phyloP scores from a whole-genome alignment of 106 monocot species.

The Agapanthus africanus region DNA sequence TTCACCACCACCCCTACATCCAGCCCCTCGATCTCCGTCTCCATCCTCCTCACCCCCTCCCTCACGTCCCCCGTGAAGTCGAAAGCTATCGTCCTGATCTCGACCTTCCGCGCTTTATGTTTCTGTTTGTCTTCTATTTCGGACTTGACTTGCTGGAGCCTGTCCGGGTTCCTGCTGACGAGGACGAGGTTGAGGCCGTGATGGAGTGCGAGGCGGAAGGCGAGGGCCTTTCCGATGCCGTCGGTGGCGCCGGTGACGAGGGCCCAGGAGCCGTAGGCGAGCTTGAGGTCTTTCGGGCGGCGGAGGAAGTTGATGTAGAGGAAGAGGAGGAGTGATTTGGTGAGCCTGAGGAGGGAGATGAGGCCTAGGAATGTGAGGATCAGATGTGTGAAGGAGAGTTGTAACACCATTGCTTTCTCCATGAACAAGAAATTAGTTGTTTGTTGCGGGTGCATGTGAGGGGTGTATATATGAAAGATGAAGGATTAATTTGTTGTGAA shows the following conservation, averaged over 20 bases:
- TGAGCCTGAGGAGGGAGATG: slow-evolving; percentile 29
- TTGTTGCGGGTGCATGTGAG: too few relatives aligned
- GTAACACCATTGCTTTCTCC: too few relatives aligned
- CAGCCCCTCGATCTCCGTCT: slow-evolving; percentile 34
- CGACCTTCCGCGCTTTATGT: too few relatives aligned
- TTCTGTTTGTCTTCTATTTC: not conserved
- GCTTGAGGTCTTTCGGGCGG: slow-evolving; percentile 32
- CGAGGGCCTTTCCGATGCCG: slow-evolving; percentile 67
- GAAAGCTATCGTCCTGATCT: not conserved
- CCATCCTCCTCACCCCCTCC: not conserved
- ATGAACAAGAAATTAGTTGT: too few relatives aligned
- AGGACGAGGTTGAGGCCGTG: slow-evolving; percentile 50
- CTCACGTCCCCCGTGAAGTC: not conserved
- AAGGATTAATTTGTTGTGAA: too few relatives aligned
- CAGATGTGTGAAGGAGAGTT: too few relatives aligned
- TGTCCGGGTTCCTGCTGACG: slow-evolving; percentile 52
- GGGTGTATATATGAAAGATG: too few relatives aligned
- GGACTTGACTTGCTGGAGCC: slow-evolving; percentile 27
- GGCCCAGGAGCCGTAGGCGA: slow-evolving; percentile 61
- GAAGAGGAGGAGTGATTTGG: slow-evolving; percentile 28
- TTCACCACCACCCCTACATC: slow-evolving; percentile 80
- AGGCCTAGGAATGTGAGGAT: slow-evolving; percentile 11
- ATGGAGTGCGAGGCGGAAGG: slow-evolving; percentile 54
- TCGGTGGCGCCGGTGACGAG: slow-evolving; percentile 78
- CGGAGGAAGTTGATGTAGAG: slow-evolving; percentile 48